Percentiles rank a stretch among this genome's conserved stretches.
Evolutionary conservation across 495 filamentous ascomycete genomes (phyloP).

Genomic region (Bombardia bombarda): DNA sequence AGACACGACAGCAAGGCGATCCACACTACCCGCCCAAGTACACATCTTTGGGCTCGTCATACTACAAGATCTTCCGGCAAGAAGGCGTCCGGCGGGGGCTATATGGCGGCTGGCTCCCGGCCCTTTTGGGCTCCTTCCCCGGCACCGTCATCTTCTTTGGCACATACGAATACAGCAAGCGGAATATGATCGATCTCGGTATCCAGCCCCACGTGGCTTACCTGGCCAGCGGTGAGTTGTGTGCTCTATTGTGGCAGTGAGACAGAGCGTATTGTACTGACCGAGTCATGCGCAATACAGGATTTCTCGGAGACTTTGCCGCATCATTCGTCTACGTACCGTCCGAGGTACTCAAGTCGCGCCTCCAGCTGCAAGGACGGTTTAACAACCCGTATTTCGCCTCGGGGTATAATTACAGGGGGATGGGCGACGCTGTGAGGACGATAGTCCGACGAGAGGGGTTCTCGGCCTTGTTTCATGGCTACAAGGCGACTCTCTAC

Average conservation of each 20-base stretch:
- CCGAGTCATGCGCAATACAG: slow-evolving; percentile 39
- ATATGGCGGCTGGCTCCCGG: slow-evolving; percentile 88
- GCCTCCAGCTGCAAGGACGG: slow-evolving; percentile 87
- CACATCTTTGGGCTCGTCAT: slow-evolving; percentile 77
- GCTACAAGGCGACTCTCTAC: slow-evolving; percentile 89
- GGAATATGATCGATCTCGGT: slow-evolving; percentile 74
- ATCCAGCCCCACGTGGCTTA: slow-evolving; percentile 75
- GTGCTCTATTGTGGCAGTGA: neutral
- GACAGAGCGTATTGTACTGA: too few species aligned
- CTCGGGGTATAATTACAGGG: slow-evolving; percentile 90
- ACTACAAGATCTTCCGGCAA: slow-evolving; percentile 84
- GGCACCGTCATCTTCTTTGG: slow-evolving; percentile 95
- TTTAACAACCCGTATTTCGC: slow-evolving; percentile 89
- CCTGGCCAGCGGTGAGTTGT: slow-evolving; percentile 60
- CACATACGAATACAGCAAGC: slow-evolving; percentile 90
- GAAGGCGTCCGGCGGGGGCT: slow-evolving; percentile 82
- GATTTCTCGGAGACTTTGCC: slow-evolving; percentile 85
- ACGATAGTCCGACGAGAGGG: slow-evolving; percentile 82
- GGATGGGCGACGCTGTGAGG: slow-evolving; percentile 66
- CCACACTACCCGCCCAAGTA: slow-evolving; percentile 87
- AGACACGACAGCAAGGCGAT: slow-evolving; percentile 97
- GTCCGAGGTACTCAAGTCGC: slow-evolving; percentile 92
- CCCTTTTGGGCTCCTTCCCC: slow-evolving; percentile 85
- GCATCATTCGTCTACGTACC: slow-evolving; percentile 91
- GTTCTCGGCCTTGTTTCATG: slow-evolving; percentile 77